A percentile compares a stretch with the other conserved stretches of the same genome.
phyloP scores from a whole-genome alignment of 2,329 filamentous ascomycete species.

The Kalmusia sp. region DNA sequence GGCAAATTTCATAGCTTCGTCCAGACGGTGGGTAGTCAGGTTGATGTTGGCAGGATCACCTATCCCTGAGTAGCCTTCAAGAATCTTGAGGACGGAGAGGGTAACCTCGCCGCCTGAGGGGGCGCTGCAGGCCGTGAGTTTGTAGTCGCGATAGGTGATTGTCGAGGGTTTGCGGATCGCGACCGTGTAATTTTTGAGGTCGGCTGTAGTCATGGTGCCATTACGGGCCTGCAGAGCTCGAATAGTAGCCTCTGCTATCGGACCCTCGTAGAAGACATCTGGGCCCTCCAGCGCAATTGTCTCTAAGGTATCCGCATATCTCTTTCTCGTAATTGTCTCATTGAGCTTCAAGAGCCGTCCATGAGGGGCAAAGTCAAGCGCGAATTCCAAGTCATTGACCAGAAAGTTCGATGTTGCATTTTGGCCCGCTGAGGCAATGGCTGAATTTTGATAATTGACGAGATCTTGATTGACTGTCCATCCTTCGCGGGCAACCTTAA shows the following conservation, averaged over 20 bases:
- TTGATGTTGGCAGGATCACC: constrained; percentile 64
- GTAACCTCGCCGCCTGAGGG: constrained; percentile 81
- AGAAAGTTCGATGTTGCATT: constrained; percentile 68
- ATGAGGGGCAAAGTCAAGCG: constrained; percentile 85
- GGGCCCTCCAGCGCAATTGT: constrained; percentile 76
- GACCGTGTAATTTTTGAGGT: constrained; percentile 77
- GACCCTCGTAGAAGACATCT: constrained; percentile 76
- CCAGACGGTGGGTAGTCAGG: constrained; percentile 79
- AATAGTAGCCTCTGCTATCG: constrained; percentile 77
- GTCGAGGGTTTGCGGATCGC: constrained; percentile 66
- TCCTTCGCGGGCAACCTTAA: constrained; percentile 67
- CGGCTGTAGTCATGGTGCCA: constrained; percentile 85
- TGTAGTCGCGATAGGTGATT: constrained; percentile 67
- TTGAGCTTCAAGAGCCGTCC: constrained; percentile 75
- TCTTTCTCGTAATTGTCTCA: constrained; percentile 79
- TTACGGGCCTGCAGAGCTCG: constrained; percentile 70
- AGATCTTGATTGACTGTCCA: constrained; percentile 75
- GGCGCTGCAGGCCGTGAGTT: constrained; percentile 72
- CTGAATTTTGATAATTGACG: constrained; percentile 72
- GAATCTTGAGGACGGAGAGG: constrained; percentile 78
- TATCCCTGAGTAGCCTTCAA: constrained; percentile 77
- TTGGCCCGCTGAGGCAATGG: constrained; percentile 40
- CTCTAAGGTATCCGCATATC: constrained; percentile 82
- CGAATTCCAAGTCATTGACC: constrained; percentile 77
- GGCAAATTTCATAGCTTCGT: constrained; percentile 88